phyloP scores from a whole-genome alignment of 2,329 filamentous ascomycete species.

The Apiospora phragmitis region DNA sequence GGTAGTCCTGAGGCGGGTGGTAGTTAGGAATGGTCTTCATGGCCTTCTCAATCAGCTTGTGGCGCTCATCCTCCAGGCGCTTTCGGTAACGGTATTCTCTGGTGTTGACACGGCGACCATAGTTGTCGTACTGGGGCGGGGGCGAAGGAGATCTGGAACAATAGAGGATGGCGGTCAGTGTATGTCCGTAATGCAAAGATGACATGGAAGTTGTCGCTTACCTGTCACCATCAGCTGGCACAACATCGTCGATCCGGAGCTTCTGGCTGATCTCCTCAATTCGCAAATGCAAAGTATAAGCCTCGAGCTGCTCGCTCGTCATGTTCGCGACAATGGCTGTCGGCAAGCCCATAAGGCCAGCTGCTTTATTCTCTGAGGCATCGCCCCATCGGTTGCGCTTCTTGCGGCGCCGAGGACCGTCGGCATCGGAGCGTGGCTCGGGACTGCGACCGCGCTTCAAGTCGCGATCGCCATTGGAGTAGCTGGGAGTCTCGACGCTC shows the following conservation, averaged over 20 bases:
- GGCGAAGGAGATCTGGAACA: constrained; percentile 83
- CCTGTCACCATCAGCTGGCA: constrained; percentile 94
- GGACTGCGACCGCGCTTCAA: constrained; percentile 92
- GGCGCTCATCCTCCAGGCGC: constrained; percentile 95
- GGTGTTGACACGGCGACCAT: constrained; percentile 98
- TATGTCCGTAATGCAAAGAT: background rate
- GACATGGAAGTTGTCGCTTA: constrained; percentile 45
- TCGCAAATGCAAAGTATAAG: constrained; percentile 92
- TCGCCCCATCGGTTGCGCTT: constrained; percentile 99
- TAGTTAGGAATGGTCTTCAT: constrained; percentile 99
- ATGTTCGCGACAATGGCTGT: constrained; percentile 97
- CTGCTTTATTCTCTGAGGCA: constrained; percentile 96
- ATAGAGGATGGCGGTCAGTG: background rate
- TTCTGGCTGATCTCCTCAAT: constrained; percentile 99
- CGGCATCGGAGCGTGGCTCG: constrained; percentile 69
- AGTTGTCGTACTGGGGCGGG: constrained; percentile 97
- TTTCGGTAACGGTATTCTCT: constrained; percentile 98
- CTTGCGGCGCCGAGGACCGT: constrained; percentile 87
- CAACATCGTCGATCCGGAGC: constrained; percentile 97
- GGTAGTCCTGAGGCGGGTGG: constrained; percentile 96
- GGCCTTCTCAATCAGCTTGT: constrained; percentile 97
- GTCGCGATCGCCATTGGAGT: constrained; percentile 45
- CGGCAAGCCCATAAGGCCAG: constrained; percentile 93
- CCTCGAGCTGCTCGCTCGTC: constrained; percentile 97
- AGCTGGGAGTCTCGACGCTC: constrained; percentile 33